Evolutionary conservation across 2,329 filamentous ascomycete genomes (phyloP), one percentile per base, ranked within the genome.

Genomic region (Aspergillus fumigatus): DNA sequence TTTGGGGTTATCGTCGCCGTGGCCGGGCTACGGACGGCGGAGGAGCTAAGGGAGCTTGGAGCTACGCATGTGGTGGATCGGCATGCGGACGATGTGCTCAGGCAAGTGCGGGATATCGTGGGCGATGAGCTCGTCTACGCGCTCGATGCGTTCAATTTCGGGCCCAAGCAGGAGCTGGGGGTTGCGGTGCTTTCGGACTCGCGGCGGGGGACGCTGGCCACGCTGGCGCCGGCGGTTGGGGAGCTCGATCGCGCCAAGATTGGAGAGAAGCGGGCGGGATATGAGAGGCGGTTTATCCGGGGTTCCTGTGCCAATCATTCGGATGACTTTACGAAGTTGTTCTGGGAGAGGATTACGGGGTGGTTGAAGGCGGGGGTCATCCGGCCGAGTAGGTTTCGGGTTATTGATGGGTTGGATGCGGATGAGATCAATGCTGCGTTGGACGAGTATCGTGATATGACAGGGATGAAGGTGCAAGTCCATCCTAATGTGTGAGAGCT

Each of bases 11-110:
- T 78, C 48, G 68, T 79, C 25, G 70, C 72, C 0, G 69, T 73
- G 1, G 70, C 68, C n/a, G 71, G 73, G 2, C 4, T 25, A 10
- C 19, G 27, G 32, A 60, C 68, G 21, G 69, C 69, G 43, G 57
- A 58, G 3, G 67, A 73, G 54, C 59, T 79, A 32, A 70, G 65
- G 48, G 54, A 40, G 9, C 68, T 62, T 17, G 76, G 76, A 1
- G 76, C 76, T 1, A 77, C 75, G 2, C 67, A 77, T 58, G 67
- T 78, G 1, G 57, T 78, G n/a, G 71, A 75, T 54, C 74, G 77
- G 6, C 70, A 75, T 54, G 68, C 59, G 5, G 55, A 63, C 9
- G 66, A 68, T 6, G 62, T 75, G 1, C 58, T 65, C 0, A 51
- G 51, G 0, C 63, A 67, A 11, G 69, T 77, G 52, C 66, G 66